phyloP scores from a whole-genome alignment of 2,329 filamentous ascomycete species.

The Fusarium stilboides region DNA sequence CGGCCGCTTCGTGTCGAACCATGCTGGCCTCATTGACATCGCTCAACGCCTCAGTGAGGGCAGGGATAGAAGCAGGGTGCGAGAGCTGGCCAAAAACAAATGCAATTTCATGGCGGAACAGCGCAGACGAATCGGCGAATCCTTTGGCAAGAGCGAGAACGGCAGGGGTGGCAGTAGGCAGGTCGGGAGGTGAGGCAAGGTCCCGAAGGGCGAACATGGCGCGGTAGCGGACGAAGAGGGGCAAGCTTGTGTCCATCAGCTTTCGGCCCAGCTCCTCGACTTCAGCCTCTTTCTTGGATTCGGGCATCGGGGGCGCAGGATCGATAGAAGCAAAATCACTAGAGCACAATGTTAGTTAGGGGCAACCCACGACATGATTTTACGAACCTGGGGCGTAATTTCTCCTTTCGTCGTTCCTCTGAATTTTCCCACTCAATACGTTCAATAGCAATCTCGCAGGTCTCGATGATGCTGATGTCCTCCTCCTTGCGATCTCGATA shows the following conservation, averaged over 20 bases:
- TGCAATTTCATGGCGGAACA: constrained; percentile 97
- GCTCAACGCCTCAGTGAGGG: constrained; percentile 83
- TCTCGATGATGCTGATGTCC: constrained; percentile 88
- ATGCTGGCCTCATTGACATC: constrained; percentile 89
- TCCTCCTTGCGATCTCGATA: constrained; percentile 84
- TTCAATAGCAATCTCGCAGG: constrained; percentile 96
- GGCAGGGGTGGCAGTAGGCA: constrained; percentile 90
- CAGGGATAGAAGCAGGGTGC: constrained; percentile 96
- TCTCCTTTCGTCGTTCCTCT: constrained; percentile 78
- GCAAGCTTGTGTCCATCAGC: constrained; percentile 82
- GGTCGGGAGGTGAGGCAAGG: constrained; percentile 91
- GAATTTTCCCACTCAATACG: constrained; percentile 95
- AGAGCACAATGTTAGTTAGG: constrained; percentile 51
- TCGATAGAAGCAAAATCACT: constrained; percentile 98
- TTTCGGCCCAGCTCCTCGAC: constrained; percentile 83
- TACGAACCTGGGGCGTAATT: constrained; percentile 82
- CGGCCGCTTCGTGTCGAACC: constrained; percentile 97
- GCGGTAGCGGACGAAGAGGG: constrained; percentile 93
- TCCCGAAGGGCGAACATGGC: constrained; percentile 99
- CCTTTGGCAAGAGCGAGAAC: constrained; percentile 89
- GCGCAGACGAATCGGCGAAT: constrained; percentile 86
- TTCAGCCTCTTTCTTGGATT: constrained; percentile 77
- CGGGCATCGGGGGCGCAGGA: constrained; percentile 88
- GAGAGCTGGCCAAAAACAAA: constrained; percentile 98
- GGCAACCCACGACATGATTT: constrained; percentile 36